These are phyloP conservation scores for Corynascus novoguineensis DNA, from an alignment of 495 filamentous ascomycete species.

Conservation along the genomic window DNA sequence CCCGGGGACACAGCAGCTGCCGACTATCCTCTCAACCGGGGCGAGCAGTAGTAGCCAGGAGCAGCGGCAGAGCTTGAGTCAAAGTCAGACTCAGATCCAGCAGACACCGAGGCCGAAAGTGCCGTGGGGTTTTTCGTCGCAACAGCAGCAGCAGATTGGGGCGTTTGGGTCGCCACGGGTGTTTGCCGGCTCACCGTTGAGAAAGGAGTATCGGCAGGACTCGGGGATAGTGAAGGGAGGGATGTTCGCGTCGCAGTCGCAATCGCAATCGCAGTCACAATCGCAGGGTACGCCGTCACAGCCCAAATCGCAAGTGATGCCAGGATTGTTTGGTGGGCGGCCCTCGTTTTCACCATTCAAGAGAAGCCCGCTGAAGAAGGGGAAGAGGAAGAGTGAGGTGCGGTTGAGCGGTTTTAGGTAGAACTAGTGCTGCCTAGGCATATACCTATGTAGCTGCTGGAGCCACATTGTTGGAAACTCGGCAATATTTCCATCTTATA, in stretches of 20 bases:
- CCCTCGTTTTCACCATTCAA: constrained; percentile 13
- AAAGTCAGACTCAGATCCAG: constrained; percentile 6
- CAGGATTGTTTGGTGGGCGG: constrained; percentile 15
- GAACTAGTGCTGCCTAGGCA: not conserved
- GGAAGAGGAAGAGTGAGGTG: constrained; percentile 20
- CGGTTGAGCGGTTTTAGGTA: constrained; percentile 22
- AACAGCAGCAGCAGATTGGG: not conserved
- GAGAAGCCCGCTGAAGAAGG: constrained; percentile 15
- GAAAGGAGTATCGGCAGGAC: constrained; percentile 9
- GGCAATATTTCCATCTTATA: too few species aligned
- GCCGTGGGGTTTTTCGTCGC: constrained; percentile 8
- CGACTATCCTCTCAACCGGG: constrained; percentile 9
- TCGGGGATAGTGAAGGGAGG: not conserved
- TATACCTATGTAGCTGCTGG: not conserved
- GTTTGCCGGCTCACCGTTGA: constrained; percentile 6
- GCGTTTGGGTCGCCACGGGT: constrained; percentile 9
- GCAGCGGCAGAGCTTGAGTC: constrained; percentile 1
- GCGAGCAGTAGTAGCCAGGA: not conserved
- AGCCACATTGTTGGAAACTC: too few species aligned
- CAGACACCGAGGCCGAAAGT: not conserved
- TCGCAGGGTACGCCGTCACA: constrained; percentile 15
- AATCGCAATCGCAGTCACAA: not conserved
- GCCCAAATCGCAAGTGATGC: constrained; percentile 15
- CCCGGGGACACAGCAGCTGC: not conserved
- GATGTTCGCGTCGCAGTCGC: not conserved